phyloP scores from a whole-genome alignment of 1,284 basidiomycete genomes.

The Acaromyces ingoldii region DNA sequence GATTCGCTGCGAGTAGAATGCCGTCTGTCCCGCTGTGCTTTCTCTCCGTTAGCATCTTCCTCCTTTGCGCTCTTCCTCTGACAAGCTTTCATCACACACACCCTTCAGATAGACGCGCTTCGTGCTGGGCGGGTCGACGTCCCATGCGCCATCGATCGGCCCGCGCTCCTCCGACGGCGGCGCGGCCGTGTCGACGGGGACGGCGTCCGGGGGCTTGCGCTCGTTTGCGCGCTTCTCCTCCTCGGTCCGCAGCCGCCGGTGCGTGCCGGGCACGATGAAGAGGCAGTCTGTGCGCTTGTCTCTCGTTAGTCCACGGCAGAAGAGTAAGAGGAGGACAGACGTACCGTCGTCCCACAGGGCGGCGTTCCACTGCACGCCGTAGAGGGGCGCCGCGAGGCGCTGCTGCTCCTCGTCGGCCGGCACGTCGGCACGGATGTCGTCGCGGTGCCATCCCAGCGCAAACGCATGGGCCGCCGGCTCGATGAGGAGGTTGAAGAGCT shows the following conservation, averaged over 20 bases:
- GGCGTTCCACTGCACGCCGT: constrained; percentile 79
- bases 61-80: not conserved
- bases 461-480: constrained; percentile 67
- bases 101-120: constrained; percentile 61
- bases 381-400: constrained; percentile 62
- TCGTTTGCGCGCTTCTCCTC: constrained; percentile 55
- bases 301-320: no score
- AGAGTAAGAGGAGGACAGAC: no score
- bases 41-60: not conserved
- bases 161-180: constrained; percentile 11
- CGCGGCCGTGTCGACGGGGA: no score
- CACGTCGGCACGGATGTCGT: constrained; percentile 66
- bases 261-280: constrained; percentile 68
- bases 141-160: constrained; percentile 52
- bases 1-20: constrained; percentile 77
- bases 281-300: no score
- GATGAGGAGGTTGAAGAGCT: constrained; percentile 73
- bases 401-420: constrained; percentile 63
- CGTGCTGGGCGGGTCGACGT: constrained; percentile 62
- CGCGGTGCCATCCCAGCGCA: constrained; percentile 75
- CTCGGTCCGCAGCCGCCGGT: constrained; percentile 60
- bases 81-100: constrained; percentile 47
- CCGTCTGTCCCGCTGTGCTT: constrained; percentile 64
- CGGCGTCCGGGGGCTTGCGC: no score
- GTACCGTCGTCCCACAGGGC: constrained; percentile 70